These are phyloP conservation scores for Physcomitrellopsis africana DNA, from an alignment of 225 moss, liverwort and hornwort genomes.

Conservation along the genomic window DNA sequence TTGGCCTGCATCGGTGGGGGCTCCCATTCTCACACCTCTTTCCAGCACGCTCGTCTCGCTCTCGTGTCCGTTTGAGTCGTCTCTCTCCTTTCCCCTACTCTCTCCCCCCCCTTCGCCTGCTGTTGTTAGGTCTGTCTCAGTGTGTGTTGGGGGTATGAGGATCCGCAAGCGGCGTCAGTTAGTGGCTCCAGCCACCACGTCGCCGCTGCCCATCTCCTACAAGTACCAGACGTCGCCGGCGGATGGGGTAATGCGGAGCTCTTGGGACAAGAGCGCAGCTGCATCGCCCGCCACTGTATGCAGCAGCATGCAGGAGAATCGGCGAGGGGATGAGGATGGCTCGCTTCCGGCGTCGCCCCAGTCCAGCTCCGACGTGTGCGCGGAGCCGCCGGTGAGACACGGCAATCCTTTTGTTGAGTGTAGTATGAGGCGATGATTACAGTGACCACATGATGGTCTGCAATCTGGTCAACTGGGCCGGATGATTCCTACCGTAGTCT, in stretches of 20 bases:
- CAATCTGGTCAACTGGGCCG: constrained; percentile 17
- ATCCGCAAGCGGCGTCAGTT: constrained; percentile 47
- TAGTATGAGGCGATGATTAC: constrained; percentile 45
- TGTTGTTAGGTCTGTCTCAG: background rate
- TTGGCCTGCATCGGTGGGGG: background rate
- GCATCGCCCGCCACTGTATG: constrained; percentile 27
- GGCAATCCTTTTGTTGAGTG: constrained; percentile 24
- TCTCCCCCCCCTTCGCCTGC: background rate
- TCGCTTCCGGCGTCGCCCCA: constrained; percentile 15
- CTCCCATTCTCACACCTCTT: constrained; percentile 1
- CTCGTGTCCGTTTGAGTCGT: no score
- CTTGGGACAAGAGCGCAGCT: background rate
- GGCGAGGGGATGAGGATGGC: constrained; percentile 17
- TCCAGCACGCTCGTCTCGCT: no score
- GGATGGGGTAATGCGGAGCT: background rate
- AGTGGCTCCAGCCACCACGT: constrained; percentile 26
- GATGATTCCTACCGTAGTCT: background rate
- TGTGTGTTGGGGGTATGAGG: constrained; percentile 31
- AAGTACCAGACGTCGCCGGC: constrained; percentile 25
- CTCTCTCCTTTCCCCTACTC: no score
- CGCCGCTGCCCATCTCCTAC: constrained; percentile 13
- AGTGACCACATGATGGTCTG: constrained; percentile 1
- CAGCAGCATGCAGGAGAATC: constrained; percentile 48
- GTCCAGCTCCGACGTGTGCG: constrained; percentile 29
- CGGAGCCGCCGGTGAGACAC: constrained; percentile 36